Conservation (phyloP, 129 eudicot species). For the Silybum marianum region DNA sequence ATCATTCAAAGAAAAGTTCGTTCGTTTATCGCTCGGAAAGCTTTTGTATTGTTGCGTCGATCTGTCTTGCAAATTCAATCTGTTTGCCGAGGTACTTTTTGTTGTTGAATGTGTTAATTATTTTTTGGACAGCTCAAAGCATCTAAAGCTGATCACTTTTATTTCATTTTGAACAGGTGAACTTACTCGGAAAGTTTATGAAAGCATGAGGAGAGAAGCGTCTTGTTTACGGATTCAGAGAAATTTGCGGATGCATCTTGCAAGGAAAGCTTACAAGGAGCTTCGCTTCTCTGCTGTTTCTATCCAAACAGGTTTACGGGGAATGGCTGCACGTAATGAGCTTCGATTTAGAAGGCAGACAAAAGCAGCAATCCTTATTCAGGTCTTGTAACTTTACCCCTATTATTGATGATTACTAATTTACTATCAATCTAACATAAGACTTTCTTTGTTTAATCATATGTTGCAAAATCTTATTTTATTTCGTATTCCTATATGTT, state of each 20-base stretch:
- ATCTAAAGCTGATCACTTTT: conserved; percentile 5
- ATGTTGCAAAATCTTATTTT: background rate
- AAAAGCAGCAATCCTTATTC: conserved; percentile 86
- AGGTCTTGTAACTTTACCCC: conserved; percentile 46
- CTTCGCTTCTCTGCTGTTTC: conserved; percentile 66
- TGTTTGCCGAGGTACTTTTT: conserved; percentile 76
- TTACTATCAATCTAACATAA: background rate
- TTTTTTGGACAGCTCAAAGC: conserved; percentile 12
- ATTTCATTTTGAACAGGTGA: conserved; percentile 52
- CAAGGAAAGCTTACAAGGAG: conserved; percentile 67
- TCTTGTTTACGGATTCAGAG: conserved; percentile 71
- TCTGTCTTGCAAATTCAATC: conserved; percentile 80
- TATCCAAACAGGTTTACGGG: conserved; percentile 89
- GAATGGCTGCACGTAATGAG: conserved; percentile 89
- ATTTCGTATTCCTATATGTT: background rate
- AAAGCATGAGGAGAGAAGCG: conserved; percentile 78
- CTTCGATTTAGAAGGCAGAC: conserved; percentile 79
- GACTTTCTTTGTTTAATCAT: background rate
- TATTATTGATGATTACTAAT: background rate
- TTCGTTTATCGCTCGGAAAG: conserved; percentile 77
- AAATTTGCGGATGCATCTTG: conserved; percentile 76
- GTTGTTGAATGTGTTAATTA: background rate
- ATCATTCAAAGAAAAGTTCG: conserved; percentile 96
- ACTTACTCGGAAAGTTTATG: conserved; percentile 72
- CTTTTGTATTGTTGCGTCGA: conserved; percentile 54